Evolutionary conservation across 495 filamentous ascomycete genomes (phyloP), one percentile per base, ranked within the genome.

Genomic region (Talaromyces wortmannii): DNA sequence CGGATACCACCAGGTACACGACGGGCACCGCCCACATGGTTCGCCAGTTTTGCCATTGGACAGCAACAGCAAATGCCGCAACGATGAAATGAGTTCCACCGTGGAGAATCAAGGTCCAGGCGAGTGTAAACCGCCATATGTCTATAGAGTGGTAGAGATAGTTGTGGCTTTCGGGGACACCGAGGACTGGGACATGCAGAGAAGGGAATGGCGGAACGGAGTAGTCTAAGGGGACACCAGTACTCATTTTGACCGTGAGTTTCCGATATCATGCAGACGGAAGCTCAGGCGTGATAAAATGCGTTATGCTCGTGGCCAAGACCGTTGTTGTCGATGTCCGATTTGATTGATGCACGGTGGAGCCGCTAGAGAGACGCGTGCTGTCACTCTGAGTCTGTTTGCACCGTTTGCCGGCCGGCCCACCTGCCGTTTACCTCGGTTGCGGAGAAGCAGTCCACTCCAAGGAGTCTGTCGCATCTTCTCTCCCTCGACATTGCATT

Each of bases 51-150:
- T 73, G 73, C 56, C 64, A 66, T 58, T 89, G 90, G 68, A 92
- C 86, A 31, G 80, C 65, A 51, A 94, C 73, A 3, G 90, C 89
- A 61, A 87, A 92, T 10, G 73, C 76, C 0, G 85, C 85, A 2
- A 89, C 89, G 4, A 65, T 55, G 6, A 78, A 52, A 63, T 79
- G 73, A 3, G 67, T 69, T 0, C 63, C 64, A 7, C 61, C 66
- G 55, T 78, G 79, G 44, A 79, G 74, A 7, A 81, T 67, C 50
- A 79, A 53, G 0, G 92, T 97, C 94, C 94, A 98, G 65, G 84
- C 81, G 1, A 95, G 73, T 0, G 94, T 98, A 67, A 92, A 96
- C 51, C 88, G 86, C 90, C 90, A 96, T 46, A 96, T 89, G 64
- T 97, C 91, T 32, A 64, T 59, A 32, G 86, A 76, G 66, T 88